phyloP scores from a whole-genome alignment of 176 grass and related monocot species.

The Phoenix roebelenii region DNA sequence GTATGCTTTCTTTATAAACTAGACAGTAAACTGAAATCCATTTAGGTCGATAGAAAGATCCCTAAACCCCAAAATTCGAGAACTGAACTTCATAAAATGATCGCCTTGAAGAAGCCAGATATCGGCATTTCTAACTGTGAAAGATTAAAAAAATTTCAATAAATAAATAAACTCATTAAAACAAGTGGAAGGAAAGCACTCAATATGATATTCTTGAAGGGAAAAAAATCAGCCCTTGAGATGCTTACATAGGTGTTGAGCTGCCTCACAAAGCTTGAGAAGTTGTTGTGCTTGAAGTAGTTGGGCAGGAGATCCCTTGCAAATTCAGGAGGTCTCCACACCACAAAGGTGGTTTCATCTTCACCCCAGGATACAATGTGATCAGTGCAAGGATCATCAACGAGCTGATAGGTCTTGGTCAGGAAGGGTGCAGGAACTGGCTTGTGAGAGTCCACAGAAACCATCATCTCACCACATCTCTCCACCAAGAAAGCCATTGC shows the following conservation, averaged over 20 bases:
- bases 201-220: too few relatives aligned
- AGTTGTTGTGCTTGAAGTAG: constrained; percentile 99
- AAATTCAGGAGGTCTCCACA: constrained; percentile 84
- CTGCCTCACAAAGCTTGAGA: constrained; percentile 97
- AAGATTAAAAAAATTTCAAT: too few relatives aligned
- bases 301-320: constrained; percentile 80
- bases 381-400: constrained; percentile 96
- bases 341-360: constrained; percentile 77
- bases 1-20: too few relatives aligned
- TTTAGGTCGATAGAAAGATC: too few relatives aligned
- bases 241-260: constrained; percentile 93
- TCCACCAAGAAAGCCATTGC: constrained; percentile 62
- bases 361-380: constrained; percentile 97
- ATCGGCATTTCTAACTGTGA: too few relatives aligned
- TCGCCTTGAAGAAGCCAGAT: too few relatives aligned
- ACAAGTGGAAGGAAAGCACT: too few relatives aligned
- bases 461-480: constrained; percentile 52
- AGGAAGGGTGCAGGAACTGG: constrained; percentile 86
- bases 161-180: too few relatives aligned
- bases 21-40: too few relatives aligned
- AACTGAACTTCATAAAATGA: too few relatives aligned
- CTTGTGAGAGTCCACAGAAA: constrained; percentile 57
- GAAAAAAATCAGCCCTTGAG: not conserved
- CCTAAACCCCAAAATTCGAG: too few relatives aligned
- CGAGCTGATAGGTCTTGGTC: constrained; percentile 92